A percentile compares a stretch with the other conserved stretches of the same genome.
These are phyloP conservation scores for Monoraphidium neglectum DNA, from an alignment of 139 green algal genomes.

Conservation along the genomic window DNA sequence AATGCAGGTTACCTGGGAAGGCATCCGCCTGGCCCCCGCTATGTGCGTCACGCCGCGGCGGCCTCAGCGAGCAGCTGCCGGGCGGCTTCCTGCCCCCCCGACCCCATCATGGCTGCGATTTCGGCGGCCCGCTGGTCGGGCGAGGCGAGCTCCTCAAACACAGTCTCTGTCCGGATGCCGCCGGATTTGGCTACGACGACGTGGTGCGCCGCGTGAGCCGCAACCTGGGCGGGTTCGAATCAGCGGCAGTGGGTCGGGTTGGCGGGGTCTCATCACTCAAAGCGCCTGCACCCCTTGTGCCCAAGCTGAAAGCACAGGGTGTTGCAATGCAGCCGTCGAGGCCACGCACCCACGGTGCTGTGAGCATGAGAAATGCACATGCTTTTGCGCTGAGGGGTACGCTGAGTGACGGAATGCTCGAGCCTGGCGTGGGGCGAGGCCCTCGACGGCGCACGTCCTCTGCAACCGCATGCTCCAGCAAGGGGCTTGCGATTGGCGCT, in stretches of 20 bases:
- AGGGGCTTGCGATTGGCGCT: neutral
- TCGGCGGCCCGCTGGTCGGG: slow-evolving; percentile 51
- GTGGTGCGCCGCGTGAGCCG: slow-evolving; percentile 71
- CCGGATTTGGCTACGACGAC: slow-evolving; percentile 63
- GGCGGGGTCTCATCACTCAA: no score
- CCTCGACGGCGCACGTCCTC: no score
- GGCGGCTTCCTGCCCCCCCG: neutral
- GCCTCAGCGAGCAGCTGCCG: no score
- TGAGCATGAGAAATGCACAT: neutral
- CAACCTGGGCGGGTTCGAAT: slow-evolving; percentile 56
- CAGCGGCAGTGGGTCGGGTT: neutral
- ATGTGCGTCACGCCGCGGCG: no score
- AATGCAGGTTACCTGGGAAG: no score
- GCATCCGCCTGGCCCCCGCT: no score
- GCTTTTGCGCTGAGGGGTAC: neutral
- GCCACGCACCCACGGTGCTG: no score
- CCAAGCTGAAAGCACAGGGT: no score
- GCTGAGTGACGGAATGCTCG: neutral
- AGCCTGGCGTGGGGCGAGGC: neutral
- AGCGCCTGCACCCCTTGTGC: no score
- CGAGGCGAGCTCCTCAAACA: slow-evolving; percentile 40
- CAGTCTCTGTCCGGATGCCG: slow-evolving; percentile 45
- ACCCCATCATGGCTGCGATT: slow-evolving; percentile 76
- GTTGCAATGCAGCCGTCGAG: no score
- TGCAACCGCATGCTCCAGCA: neutral